A percentile compares a stretch with the other conserved stretches of the same genome.
phyloP scores from a whole-genome alignment of 176 grass and related monocot genomes.

The Aegilops bicornis region DNA sequence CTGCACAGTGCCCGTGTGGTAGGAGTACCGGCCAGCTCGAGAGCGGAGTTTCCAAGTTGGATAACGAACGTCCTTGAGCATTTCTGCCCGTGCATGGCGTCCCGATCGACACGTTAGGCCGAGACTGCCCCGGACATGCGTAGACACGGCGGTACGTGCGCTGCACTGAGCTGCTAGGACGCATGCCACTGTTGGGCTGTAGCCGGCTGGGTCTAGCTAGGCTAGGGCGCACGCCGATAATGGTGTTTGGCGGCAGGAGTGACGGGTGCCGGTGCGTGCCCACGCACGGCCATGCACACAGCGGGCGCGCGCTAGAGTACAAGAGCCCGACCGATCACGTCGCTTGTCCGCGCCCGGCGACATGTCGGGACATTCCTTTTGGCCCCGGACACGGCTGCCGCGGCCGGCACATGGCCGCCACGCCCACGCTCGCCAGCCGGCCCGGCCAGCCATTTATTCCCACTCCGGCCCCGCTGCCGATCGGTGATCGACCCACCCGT shows the following conservation, averaged over 20 bases:
- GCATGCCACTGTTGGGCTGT: background rate
- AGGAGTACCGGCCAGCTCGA: too few relatives aligned
- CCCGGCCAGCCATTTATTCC: background rate
- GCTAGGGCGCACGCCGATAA: background rate
- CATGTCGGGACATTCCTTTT: constrained; percentile 52
- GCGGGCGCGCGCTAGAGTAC: background rate
- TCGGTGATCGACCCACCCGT: background rate
- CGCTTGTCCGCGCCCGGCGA: constrained; percentile 29
- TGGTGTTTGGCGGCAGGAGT: background rate
- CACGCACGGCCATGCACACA: background rate
- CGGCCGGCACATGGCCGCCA: constrained; percentile 25
- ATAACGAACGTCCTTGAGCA: background rate
- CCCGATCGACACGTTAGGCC: background rate
- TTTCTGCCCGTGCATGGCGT: background rate
- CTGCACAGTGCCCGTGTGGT: background rate
- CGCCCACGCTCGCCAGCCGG: background rate
- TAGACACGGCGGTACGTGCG: background rate
- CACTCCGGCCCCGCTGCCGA: background rate
- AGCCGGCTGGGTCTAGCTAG: background rate
- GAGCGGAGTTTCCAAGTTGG: background rate
- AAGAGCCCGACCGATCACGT: constrained; percentile 30
- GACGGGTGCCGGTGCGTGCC: background rate
- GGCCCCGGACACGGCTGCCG: background rate
- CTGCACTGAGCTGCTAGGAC: background rate
- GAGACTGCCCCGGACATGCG: background rate